Evolutionary conservation across 805 yeast genomes (phyloP).

Genomic region (Metschnikowia lunata): DNA sequence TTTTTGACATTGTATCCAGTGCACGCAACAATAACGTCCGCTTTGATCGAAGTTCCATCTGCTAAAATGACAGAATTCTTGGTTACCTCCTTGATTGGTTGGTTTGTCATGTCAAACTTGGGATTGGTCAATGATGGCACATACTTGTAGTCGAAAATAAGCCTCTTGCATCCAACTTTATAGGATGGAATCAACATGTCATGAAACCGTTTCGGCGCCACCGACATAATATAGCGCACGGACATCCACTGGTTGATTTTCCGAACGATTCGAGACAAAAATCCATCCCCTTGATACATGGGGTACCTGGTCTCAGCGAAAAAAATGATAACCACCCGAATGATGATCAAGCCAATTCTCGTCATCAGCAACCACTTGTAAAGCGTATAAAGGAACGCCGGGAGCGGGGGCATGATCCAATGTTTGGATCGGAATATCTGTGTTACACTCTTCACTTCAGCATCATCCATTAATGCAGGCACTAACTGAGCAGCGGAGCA

Average conservation of each 20-base stretch:
- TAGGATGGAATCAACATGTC: slow-evolving; percentile 32
- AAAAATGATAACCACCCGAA: slow-evolving; percentile 25
- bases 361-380: slow-evolving; percentile 24
- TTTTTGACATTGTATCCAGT: slow-evolving; percentile 34
- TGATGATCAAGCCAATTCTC: slow-evolving; percentile 25
- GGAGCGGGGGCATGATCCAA: slow-evolving; percentile 38
- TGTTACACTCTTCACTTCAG: slow-evolving; percentile 23
- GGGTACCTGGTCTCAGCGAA: slow-evolving; percentile 36
- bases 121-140: slow-evolving; percentile 31
- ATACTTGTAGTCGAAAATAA: slow-evolving; percentile 36
- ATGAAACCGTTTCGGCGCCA: slow-evolving; percentile 32
- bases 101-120: slow-evolving; percentile 23
- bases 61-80: slow-evolving; percentile 27
- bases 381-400: slow-evolving; percentile 17
- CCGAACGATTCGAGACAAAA: slow-evolving; percentile 25
- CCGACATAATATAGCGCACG: slow-evolving; percentile 23
- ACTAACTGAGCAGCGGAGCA: slow-evolving; percentile 41
- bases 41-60: slow-evolving; percentile 25
- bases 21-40: slow-evolving; percentile 40
- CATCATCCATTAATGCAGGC: slow-evolving; percentile 31
- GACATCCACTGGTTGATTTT: slow-evolving; percentile 20
- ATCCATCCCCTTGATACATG: slow-evolving; percentile 28
- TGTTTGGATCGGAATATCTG: slow-evolving; percentile 36
- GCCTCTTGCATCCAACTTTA: slow-evolving; percentile 40
- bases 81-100: slow-evolving; percentile 23